phyloP scores from a whole-genome alignment of 805 yeast species.

The Ogataea nakhonphanomensis region DNA sequence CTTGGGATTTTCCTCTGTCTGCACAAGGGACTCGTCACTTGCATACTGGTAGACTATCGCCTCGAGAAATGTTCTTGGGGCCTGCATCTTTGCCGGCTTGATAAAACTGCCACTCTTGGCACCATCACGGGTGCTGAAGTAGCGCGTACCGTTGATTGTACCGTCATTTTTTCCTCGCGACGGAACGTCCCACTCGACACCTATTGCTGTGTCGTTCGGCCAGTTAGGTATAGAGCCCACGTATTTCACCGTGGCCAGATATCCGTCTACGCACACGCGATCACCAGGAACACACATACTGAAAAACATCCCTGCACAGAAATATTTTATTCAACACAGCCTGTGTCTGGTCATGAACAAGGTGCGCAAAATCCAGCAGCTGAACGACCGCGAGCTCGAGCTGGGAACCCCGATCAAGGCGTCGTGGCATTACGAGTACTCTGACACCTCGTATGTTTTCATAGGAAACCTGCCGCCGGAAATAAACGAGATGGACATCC shows the following conservation, averaged over 20 bases:
- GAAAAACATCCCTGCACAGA: slow-evolving; percentile 6
- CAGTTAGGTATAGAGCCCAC: slow-evolving; percentile 62
- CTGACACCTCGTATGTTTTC: slow-evolving; percentile 70
- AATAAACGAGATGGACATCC: slow-evolving; percentile 69
- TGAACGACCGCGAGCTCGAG: slow-evolving; percentile 68
- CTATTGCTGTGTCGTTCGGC: slow-evolving; percentile 56
- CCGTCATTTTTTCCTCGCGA: slow-evolving; percentile 76
- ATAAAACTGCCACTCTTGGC: slow-evolving; percentile 60
- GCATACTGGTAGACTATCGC: slow-evolving; percentile 54
- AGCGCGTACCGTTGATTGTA: slow-evolving; percentile 43
- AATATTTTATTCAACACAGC: neutral
- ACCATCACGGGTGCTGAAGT: slow-evolving; percentile 44
- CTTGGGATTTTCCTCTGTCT: slow-evolving; percentile 4
- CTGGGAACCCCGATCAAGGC: slow-evolving; percentile 53
- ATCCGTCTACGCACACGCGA: slow-evolving; percentile 35
- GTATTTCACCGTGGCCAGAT: slow-evolving; percentile 60
- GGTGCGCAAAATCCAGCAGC: slow-evolving; percentile 40
- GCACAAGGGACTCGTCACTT: slow-evolving; percentile 13
- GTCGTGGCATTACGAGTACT: slow-evolving; percentile 89
- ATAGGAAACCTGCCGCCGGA: slow-evolving; percentile 70
- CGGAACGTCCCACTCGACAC: slow-evolving; percentile 84
- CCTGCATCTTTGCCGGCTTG: slow-evolving; percentile 35
- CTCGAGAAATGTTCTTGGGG: slow-evolving; percentile 34
- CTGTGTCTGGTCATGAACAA: slow-evolving; percentile 17
- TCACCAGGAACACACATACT: slow-evolving; percentile 3